Percentiles rank a stretch among this genome's conserved stretches.
These are phyloP conservation scores for Lathyrus sativus DNA, from an alignment of 306 rosid genomes.

Conservation along the genomic window DNA sequence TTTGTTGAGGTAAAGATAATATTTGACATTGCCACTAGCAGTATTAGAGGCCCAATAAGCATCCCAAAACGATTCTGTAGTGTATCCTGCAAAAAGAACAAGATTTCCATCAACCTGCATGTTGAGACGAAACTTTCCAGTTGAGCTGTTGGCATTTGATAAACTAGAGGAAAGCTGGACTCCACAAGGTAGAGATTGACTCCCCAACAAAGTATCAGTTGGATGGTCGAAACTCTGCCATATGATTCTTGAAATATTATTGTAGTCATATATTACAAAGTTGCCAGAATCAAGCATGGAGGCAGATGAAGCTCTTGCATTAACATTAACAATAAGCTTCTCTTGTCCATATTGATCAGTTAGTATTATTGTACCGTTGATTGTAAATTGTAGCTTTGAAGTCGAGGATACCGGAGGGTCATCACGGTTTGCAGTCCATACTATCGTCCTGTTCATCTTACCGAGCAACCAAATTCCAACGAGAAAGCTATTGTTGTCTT, in stretches of 20 bases:
- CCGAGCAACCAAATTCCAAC: conserved; percentile 41
- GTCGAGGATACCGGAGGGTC: conserved; percentile 35
- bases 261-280: conserved; percentile 33
- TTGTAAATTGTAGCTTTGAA: conserved; percentile 36
- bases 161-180: conserved; percentile 19
- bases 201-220: conserved; percentile 39
- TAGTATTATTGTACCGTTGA: conserved; percentile 29
- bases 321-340: conserved; percentile 25
- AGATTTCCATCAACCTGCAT: conserved; percentile 45
- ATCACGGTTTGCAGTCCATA: conserved; percentile 46
- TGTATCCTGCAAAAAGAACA: conserved; percentile 35
- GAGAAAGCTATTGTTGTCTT: conserved; percentile 3
- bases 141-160: conserved; percentile 24
- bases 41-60: conserved; percentile 34
- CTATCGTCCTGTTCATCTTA: not conserved
- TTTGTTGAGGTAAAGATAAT: conserved; percentile 27
- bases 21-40: rapidly evolving
- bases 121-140: conserved; percentile 32
- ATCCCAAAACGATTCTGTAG: not conserved
- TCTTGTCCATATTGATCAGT: not conserved
- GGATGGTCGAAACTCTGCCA: conserved; percentile 52
- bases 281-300: conserved; percentile 49
- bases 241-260: not conserved
- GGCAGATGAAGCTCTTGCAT: conserved; percentile 37
- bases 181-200: conserved; percentile 30